Evolutionary conservation across 768 basidiomycete genomes (phyloP), one percentile per base, ranked within the genome.

Genomic region (Daedaleopsis nitida): DNA sequence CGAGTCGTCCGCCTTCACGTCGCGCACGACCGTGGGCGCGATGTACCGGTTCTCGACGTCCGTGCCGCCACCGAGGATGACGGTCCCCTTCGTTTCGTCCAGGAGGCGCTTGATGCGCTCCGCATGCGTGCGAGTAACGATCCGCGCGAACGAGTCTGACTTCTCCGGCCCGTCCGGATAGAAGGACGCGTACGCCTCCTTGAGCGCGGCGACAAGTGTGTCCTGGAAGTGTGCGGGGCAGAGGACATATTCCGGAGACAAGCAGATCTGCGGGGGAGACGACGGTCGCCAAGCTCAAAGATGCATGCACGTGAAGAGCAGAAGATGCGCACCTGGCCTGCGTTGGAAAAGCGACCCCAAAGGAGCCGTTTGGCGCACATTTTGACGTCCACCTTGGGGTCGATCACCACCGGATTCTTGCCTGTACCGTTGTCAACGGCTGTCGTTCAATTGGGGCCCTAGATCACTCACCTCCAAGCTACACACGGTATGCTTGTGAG

Each of bases 261-360:
- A 78, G 59, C 92, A 94, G 1, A 86, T 86, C 76, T 49, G 21
- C 45, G 19, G 10, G 12, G n/a, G 3, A 17, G 3, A 21, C 11
- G 39, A 11, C 17, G 39, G 39, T 12, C 39, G 39, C 17, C 11
- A 10, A 42, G 39, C 11, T 32, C 27, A 32, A 32, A 3, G 11
- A 2, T 42, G 39, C 3, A 3, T 42, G 37, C 9, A 38, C 37
- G 39, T 13, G 39, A 35, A 10, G 37, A 56, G 34, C 1, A 43
- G 13, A 38, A 35, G 10, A 52, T 7, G 45, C 65, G 24, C 55
- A 76, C 76, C 68, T 78, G 79, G 2, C 93, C 93, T 0, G 83
- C 85, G 65, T 95, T 95, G 39, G 80, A 74, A 50, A 77, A 74
- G 66, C 92, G 92, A n/a, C 91, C 91, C 90, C 91, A 94, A 38